Percentiles rank a stretch among this genome's conserved stretches.
These are phyloP conservation scores for Gypsophila paniculata DNA, from an alignment of 179 eudicot genomes.

Conservation along the genomic window DNA sequence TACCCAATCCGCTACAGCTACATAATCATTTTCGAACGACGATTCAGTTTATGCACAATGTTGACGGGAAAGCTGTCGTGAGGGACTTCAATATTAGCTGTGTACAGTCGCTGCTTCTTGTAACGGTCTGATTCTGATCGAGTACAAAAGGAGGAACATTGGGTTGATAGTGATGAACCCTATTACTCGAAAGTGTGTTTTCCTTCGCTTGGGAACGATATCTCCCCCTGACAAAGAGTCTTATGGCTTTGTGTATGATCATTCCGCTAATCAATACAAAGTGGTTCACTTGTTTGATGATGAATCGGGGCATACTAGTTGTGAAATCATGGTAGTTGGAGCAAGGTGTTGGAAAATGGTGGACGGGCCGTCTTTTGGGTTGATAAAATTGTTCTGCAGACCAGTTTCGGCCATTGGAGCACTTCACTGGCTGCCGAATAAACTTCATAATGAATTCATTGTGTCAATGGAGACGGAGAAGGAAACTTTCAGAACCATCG, in stretches of 20 bases:
- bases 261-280: slow-evolving; percentile 27
- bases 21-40: not conserved
- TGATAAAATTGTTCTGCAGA: slow-evolving; percentile 28
- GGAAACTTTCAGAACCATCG: slow-evolving; percentile 35
- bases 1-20: not conserved
- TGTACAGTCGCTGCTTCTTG: slow-evolving; percentile 38
- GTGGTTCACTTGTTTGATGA: slow-evolving; percentile 40
- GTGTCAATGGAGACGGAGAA: slow-evolving; percentile 32
- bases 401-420: slow-evolving; percentile 45
- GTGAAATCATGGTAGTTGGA: slow-evolving; percentile 39
- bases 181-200: slow-evolving; percentile 33
- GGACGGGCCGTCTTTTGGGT: slow-evolving; percentile 41
- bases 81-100: slow-evolving; percentile 32
- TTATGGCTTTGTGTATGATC: slow-evolving; percentile 32
- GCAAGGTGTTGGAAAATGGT: slow-evolving; percentile 39
- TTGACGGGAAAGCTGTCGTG: slow-evolving; percentile 28
- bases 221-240: slow-evolving; percentile 30
- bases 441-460: slow-evolving; percentile 28
- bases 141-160: slow-evolving; percentile 19
- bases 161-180: slow-evolving; percentile 44
- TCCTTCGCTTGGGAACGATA: slow-evolving; percentile 42
- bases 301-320: slow-evolving; percentile 23
- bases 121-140: slow-evolving; percentile 40
- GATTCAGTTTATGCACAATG: slow-evolving; percentile 35
- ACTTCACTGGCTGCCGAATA: slow-evolving; percentile 43